phyloP scores from a whole-genome alignment of 257 asterid species.

The Scutellaria baicalensis region DNA sequence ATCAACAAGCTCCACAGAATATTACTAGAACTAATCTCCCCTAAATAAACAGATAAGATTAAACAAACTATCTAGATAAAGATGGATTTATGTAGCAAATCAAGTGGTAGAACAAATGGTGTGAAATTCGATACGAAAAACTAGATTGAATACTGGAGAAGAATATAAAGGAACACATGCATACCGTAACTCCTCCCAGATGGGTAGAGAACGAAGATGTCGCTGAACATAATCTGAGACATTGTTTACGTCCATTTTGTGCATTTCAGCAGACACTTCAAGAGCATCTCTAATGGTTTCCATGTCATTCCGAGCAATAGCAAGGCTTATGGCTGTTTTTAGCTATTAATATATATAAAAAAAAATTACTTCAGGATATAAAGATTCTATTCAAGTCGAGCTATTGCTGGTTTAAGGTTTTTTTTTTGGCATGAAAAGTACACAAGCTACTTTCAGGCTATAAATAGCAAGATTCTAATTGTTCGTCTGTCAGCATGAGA shows the following conservation, averaged over 20 bases:
- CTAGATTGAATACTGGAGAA: not conserved
- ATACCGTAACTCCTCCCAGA: conserved; percentile 97
- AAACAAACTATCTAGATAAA: not conserved
- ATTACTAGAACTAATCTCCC: not conserved
- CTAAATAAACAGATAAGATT: not conserved
- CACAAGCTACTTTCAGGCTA: too few species aligned
- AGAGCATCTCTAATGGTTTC: conserved; percentile 93
- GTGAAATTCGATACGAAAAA: not conserved
- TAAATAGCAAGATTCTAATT: too few species aligned
- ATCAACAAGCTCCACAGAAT: not conserved
- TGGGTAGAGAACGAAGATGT: conserved; percentile 82
- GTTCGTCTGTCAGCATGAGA: too few species aligned
- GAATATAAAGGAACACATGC: conserved; percentile 9
- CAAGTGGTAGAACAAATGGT: not conserved
- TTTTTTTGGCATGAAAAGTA: too few species aligned
- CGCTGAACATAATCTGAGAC: conserved; percentile 83
- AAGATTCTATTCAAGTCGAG: not conserved
- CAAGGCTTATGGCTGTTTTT: conserved; percentile 82
- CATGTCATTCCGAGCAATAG: conserved; percentile 93
- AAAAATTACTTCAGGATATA: not conserved
- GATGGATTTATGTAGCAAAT: not conserved
- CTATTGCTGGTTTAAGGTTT: not conserved
- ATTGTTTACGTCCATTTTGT: conserved; percentile 70
- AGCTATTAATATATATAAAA: conserved; percentile 37
- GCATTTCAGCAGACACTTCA: conserved; percentile 97